Base-by-base conservation (phyloP, 805 yeast genomes). In the Lachancea waltii region DNA sequence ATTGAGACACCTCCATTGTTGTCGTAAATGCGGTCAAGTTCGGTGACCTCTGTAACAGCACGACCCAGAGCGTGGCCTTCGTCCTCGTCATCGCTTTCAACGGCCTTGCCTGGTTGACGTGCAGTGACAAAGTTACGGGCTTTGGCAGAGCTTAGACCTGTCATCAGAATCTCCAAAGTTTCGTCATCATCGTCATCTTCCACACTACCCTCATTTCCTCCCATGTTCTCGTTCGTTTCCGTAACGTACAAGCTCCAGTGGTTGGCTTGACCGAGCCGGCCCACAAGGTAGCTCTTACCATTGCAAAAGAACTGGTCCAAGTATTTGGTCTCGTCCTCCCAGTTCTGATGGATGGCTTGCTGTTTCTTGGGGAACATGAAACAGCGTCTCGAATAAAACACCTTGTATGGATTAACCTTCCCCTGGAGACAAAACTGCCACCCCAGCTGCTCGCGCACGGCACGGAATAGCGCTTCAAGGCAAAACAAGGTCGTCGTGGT, bases 231-330 rank as follows among this genome's bases (percentile, higher is more conserved):
- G 21, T 51, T 52, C 5, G 57, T 52, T 20, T 83, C 80, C 25
- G 82, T 84, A 41, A 78, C 71, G 58, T 83, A 90, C 47, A 90
- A 64, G 57, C 85, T 83, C 98, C 98, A 90, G 56, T 87, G 95
- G 54, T 85, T 92, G 11, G 47, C 48, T 41, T 78, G 78, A 44
- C 80, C 77, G 45, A 74, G 69, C 54, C 81, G 79, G 4, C 97
- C 97, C 36, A 89, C 86, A 35, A 84, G 69, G 55, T 85, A 85
- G 25, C 81, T 73, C 24, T 73, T 63, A 1, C 87, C 83, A 35
- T 69, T 61, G 21, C 64, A 56, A 56, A 90, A 90, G 54, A 69
- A 75, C 38, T 69, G 59, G 64, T 85, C 77, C 55, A 90, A 73
- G 53, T 74, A 76, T 14, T 63, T 62, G 14, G 87, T 81, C 58